phyloP scores from a whole-genome alignment of 2,329 filamentous ascomycete genomes.

The Dothideomycetes sp. region DNA sequence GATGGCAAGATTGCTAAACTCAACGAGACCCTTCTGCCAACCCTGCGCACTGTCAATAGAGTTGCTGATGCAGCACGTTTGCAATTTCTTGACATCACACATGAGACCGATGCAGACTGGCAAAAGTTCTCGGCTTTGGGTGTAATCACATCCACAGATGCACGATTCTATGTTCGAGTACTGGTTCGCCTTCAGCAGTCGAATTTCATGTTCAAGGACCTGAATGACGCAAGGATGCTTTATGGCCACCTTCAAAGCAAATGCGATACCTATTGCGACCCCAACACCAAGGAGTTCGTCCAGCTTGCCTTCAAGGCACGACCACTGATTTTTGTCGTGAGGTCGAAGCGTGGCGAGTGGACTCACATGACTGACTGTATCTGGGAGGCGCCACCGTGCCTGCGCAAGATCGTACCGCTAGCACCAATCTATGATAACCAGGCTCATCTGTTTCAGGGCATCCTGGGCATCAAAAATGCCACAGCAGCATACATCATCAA shows the following conservation, averaged over 20 bases:
- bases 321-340: background rate
- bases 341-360: background rate
- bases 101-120: background rate
- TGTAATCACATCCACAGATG: background rate
- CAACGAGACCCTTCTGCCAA: constrained; percentile 3
- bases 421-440: background rate
- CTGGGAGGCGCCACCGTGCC: constrained; percentile 3
- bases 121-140: background rate
- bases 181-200: too few species aligned
- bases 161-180: too few species aligned
- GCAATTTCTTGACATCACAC: constrained; percentile 1
- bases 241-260: too few species aligned
- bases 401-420: background rate
- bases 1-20: constrained; percentile 1
- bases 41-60: background rate
- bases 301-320: background rate
- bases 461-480: background rate
- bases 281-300: background rate
- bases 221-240: too few species aligned
- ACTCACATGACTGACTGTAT: background rate
- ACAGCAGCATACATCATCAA: background rate
- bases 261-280: too few species aligned
- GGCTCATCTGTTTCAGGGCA: background rate
- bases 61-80: background rate
- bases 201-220: too few species aligned